These are phyloP conservation scores for Stipa capillata DNA, from an alignment of 176 grass and related monocot species.

Conservation along the genomic window DNA sequence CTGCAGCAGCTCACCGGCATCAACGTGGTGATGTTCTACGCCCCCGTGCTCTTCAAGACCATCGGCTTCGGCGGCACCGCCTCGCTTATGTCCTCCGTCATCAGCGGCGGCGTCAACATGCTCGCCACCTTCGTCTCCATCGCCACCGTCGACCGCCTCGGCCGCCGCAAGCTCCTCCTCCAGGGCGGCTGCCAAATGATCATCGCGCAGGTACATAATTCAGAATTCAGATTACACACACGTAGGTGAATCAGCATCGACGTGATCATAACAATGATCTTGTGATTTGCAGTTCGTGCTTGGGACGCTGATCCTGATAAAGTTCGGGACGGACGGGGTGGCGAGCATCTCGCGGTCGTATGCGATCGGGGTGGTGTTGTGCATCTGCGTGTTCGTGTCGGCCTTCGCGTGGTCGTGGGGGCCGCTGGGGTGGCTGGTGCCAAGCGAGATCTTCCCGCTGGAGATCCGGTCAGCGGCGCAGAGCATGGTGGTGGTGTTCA, in stretches of 20 bases:
- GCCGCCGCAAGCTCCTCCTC: not conserved
- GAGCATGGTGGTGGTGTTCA: conserved; percentile 26
- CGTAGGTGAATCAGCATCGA: no score
- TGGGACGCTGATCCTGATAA: not conserved
- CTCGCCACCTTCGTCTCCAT: conserved; percentile 3
- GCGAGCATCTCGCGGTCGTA: conserved; percentile 18
- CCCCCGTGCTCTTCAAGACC: conserved; percentile 49
- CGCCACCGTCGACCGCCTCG: conserved; percentile 3
- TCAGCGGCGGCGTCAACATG: conserved; percentile 17
- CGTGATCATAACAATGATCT: no score
- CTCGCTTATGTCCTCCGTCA: conserved; percentile 29
- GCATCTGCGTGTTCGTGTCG: conserved; percentile 39
- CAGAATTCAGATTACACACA: no score
- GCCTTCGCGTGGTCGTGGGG: conserved; percentile 71
- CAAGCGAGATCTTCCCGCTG: conserved; percentile 61
- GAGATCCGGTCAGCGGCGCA: conserved; percentile 62
- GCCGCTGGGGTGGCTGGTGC: conserved; percentile 52
- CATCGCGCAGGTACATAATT: not conserved
- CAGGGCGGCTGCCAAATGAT: conserved; percentile 19
- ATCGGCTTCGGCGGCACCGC: conserved; percentile 43
- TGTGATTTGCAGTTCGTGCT: not conserved
- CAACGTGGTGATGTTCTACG: conserved; percentile 28
- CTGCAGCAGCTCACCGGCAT: conserved; percentile 29
- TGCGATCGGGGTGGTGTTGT: conserved; percentile 38
- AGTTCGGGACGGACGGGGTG: conserved; percentile 6